Base-by-base conservation (phyloP, 805 yeast species). In the Ascoidea rubescens region DNA sequence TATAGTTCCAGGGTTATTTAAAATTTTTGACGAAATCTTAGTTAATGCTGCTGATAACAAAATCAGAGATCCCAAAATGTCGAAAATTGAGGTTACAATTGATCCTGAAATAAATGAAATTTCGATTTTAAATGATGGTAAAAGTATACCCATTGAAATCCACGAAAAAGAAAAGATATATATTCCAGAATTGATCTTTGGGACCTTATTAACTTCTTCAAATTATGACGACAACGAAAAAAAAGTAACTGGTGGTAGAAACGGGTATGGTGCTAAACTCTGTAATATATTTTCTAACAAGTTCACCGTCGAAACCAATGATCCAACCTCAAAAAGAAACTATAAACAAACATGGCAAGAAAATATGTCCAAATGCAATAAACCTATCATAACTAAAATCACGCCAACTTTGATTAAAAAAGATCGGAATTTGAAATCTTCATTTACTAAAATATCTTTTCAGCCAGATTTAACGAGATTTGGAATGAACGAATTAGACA, bases 11-110 rank as follows among this genome's bases (percentile, higher is more conserved):
- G 99, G 98, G 49, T 70, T 93, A 55, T 91, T 88, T 70, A 93
- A 93, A 69, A 91, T 93, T 52, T 93, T 93, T 64, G 99, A 93
- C 67, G 99, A 93, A 69, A 90, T 93, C 54, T 71, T 93, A 56
- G 99, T 93, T 51, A 93, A 93, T 66, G 98, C 99, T 5, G 99
- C 99, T 12, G 99, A 93, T 68, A 93, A 93, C 72, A 93, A 93
- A 70, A 91, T 91, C 55, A 79, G 98, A 59, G 99, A 93, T 64
- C 88, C 96, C 1, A 59, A 76, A 7, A 93, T 93, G 99, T 85
- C 80, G 59, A 80, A 77, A 59, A 79, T 93, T 56, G 87, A 80
- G 53, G 98, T 93, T n/a, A 75, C 69, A 45, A 87, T 93, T 53
- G 83, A 87, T 59, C 73, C 82, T 4, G 96, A 83, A 54, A 72